Base-by-base conservation (phyloP, 176 grass and related monocot genomes). In the Musa troglodytarum region DNA sequence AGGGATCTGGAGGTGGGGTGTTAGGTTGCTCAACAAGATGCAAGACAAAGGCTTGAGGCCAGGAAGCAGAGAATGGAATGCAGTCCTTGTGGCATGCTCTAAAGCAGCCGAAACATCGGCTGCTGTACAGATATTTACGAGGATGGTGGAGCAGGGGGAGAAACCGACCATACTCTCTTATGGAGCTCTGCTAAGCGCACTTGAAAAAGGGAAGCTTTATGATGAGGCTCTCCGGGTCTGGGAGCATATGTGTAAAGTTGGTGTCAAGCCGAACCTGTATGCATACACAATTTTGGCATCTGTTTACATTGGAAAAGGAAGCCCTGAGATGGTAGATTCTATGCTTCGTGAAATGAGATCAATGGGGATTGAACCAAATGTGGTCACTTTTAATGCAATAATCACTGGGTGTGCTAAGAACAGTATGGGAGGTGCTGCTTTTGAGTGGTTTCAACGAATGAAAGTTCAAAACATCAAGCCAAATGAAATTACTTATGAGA, bases 401-500 rank as follows among this genome's bases (percentile, higher is more conserved):
- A 98, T 98, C 22, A 83, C 79, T 6, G 84, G 83, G 0, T 98
- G 88, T 17, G 63, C 72, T 49, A 98, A 82, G 83, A 83, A 69
- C 19, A 78, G 55, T 9, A 78, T 63, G 71, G 68, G 77, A 22
- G 73, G 75, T 10, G 59, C 82, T 53, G 90, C 84, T 72, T 91
- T 89, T 14, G 90, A 98, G 64, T 98, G 90, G 94, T 98, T 98
- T 79, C 84, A 91, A 78, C 82, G 77, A 19, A 98, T 98, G 94
- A 91, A 91, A 55, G 72, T 78, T 65, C 26, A 26, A 77, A 78
- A 29, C 9, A 83, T 98, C 63, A 80, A 85, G 25, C 94, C 94
- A 57, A 89, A 93, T 59, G 82, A 85, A 78, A 77, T 92, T 69
- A 97, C 90, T 20, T 97, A 93, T 65, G 88, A 98, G 72, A 80